Evolutionary conservation across 2,329 filamentous ascomycete species (phyloP).

Genomic region (Xylariales sp.): DNA sequence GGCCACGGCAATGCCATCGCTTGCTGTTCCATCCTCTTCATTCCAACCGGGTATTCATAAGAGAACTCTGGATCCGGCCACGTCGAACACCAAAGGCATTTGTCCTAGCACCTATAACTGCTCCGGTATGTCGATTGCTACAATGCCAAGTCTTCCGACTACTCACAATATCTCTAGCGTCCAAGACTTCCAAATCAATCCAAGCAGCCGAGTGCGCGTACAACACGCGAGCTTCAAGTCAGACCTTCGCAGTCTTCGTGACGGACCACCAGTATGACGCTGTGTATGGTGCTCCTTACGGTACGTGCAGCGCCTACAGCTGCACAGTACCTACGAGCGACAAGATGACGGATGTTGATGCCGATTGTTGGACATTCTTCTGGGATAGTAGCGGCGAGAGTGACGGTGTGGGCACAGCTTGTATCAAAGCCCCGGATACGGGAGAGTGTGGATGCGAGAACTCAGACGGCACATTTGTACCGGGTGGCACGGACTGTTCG

Average conservation of each 20-base stretch:
- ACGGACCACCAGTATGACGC: slow-evolving; percentile 40
- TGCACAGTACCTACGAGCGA: slow-evolving; percentile 28
- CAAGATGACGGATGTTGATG: slow-evolving; percentile 22
- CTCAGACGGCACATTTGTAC: slow-evolving; percentile 33
- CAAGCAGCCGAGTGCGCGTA: slow-evolving; percentile 33
- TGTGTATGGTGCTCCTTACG: slow-evolving; percentile 40
- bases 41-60: neutral
- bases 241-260: slow-evolving; percentile 33
- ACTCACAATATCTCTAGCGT: slow-evolving; percentile 15
- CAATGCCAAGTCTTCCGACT: neutral
- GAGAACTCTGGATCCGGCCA: slow-evolving; percentile 27
- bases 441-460: slow-evolving; percentile 36
- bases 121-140: slow-evolving; percentile 15
- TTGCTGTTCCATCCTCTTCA: neutral
- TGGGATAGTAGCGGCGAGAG: slow-evolving; percentile 28
- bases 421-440: slow-evolving; percentile 33
- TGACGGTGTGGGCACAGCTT: slow-evolving; percentile 28
- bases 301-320: slow-evolving; percentile 39
- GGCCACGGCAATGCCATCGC: neutral
- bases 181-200: slow-evolving; percentile 30
- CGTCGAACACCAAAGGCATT: slow-evolving; percentile 31
- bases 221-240: slow-evolving; percentile 29
- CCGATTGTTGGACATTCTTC: slow-evolving; percentile 38
- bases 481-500: too few relatives aligned
- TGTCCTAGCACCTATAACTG: slow-evolving; percentile 25